Base-by-base conservation (phyloP, 768 basidiomycete species). In the Suillus plorans region DNA sequence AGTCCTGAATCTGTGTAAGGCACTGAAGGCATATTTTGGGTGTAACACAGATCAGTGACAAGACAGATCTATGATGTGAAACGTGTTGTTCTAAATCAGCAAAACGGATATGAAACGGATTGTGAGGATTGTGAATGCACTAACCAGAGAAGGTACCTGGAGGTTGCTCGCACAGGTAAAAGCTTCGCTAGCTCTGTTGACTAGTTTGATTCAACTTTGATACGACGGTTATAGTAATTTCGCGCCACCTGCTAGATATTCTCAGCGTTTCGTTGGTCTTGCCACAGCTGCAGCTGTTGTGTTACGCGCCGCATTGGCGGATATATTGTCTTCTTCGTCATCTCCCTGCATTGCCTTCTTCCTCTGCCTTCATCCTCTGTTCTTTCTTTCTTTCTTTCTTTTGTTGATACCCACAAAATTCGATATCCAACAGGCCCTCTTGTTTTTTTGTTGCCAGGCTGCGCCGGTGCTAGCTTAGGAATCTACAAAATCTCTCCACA, bases 391-490 rank as follows among this genome's bases (percentile, higher is more conserved):
- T 25, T 59, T 69, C 63, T 64, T 67, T 69, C 63, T 64, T 67
- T 70, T 67, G 65, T 70, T 73, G 76, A 81, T 82, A 81, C 82
- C 78, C 80, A 68, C 68, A 63, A 60, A 60, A 41, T 44, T 52
- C 57, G 18, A 65, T 67, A 68, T 67, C 69, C 64, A 64, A 34
- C 66, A 70, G 65, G 57, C 9, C 61, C 53, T 63, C 69, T 66
- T 58, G 42, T 70, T 64, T 49, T 36, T 36, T 36, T 36, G 49
- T 66, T 69, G 58, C 71, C 66, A 66, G 69, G 58, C 69, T 68
- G 78, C 76, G 76, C 82, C 81, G 82, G 81, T 76, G 75, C 79
- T 78, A 74, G 78, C 76, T 75, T 74, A 67, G 57, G 31, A 36
- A 63, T 68, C 52, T 60, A 67, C 47, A 44, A 49, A 52, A 67